These are phyloP conservation scores for Raddia guianensis DNA, from an alignment of 176 grass and related monocot species.

Conservation along the genomic window DNA sequence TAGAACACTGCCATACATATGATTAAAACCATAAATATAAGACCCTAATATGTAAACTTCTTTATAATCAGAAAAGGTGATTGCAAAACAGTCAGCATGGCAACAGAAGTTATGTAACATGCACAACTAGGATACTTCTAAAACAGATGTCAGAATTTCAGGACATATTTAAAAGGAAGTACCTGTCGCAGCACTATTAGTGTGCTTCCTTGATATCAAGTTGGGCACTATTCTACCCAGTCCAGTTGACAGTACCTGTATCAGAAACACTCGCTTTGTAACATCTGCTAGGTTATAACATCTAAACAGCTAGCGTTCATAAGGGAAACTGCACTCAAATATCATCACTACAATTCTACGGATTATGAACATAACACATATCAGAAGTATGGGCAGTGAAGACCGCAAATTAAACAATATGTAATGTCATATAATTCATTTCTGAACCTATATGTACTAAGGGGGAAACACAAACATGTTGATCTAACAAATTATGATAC, in stretches of 20 bases:
- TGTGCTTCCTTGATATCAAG: constrained; percentile 90
- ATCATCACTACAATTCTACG: neutral
- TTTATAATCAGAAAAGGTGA: neutral
- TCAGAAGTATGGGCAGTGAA: neutral
- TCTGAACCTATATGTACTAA: neutral
- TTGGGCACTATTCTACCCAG: constrained; percentile 89
- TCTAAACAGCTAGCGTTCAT: neutral
- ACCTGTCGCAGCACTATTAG: constrained; percentile 93
- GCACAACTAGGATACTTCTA: neutral
- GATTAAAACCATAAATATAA: neutral
- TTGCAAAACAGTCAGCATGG: neutral
- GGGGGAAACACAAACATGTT: constrained; percentile 7
- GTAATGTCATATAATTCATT: neutral
- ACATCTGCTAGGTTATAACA: neutral
- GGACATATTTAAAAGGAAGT: constrained; percentile 12
- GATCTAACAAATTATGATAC: neutral
- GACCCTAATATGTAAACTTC: neutral
- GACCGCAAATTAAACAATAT: neutral
- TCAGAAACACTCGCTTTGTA: constrained; percentile 20
- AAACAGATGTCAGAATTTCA: neutral
- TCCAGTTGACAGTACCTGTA: constrained; percentile 77
- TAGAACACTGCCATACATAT: constrained; percentile 8
- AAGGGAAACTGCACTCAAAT: neutral
- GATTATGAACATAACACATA: neutral
- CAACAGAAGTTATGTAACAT: neutral